Evolutionary conservation across 768 basidiomycete species (phyloP), one percentile per base, ranked within the genome.

Genomic region (Mycena epipterygia): DNA sequence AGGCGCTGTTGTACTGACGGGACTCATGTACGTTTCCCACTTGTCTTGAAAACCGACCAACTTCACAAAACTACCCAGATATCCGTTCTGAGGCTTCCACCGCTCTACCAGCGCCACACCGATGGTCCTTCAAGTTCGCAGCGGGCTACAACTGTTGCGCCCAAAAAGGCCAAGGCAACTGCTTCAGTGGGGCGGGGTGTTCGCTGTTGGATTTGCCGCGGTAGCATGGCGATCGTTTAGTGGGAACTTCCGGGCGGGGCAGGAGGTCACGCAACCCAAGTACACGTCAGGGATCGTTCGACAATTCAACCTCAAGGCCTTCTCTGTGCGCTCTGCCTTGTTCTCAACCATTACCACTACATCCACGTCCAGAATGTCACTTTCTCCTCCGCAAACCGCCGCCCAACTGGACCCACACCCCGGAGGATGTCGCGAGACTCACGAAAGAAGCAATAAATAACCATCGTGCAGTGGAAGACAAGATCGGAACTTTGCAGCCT

Each of bases 371-470:
- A 56, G 9, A 35, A 85, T 88, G 82, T 76, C 84, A 21, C 74
- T 93, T 37, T 85, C 81, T 19, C 89, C 93, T 33, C 92, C 94
- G 2, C 92, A 94, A n/a, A 75, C 76, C 86, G 30, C 81, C 93
- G 3, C 91, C 90, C 14, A 75, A 79, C 32, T 95, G 93, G 93
- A 84, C 86, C 25, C 92, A 94, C 75, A 83, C 88, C 21, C 83
- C 89, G 0, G 88, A 89, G 64, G 88, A 92, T 29, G 86, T 95
- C 59, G 78, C 84, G 17, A 79, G 77, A 37, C 78, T 91, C 37
- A 90, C 89, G 60, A 89, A 91, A 63, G 83, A 88, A 58, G 82
- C 87, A 33, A 90, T 95, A 71, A 86, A 84, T 16, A 82, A 84
- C 59, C 85, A 91, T 78, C 88, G 88, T 53, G 82, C 81, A 17